Evolutionary conservation across 129 eudicot species (phyloP).

Genomic region (Arctium lappa): DNA sequence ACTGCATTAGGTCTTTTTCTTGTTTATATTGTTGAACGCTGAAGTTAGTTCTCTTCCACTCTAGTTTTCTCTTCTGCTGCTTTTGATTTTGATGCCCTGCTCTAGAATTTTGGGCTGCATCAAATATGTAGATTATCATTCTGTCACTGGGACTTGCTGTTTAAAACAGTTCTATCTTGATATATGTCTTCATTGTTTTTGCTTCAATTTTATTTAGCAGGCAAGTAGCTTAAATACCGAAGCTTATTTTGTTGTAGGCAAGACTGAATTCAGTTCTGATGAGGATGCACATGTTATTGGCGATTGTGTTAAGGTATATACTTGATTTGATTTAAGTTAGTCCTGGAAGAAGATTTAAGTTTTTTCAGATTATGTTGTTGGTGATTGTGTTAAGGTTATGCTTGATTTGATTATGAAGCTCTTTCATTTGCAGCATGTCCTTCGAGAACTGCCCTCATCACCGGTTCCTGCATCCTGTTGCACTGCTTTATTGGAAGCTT

Average conservation of each 20-base stretch:
- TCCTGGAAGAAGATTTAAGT: background rate
- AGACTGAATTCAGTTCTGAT: conserved; percentile 71
- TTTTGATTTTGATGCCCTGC: too few relatives aligned
- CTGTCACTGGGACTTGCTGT: too few relatives aligned
- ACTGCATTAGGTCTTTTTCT: too few relatives aligned
- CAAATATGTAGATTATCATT: too few relatives aligned
- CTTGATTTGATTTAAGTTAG: conserved; percentile 4
- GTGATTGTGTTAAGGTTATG: background rate
- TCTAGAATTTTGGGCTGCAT: too few relatives aligned
- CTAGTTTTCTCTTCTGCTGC: too few relatives aligned
- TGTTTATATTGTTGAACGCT: too few relatives aligned
- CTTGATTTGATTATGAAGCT: conserved; percentile 4
- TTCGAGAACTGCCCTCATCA: conserved; percentile 97
- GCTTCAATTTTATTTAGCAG: background rate
- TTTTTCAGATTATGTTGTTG: background rate
- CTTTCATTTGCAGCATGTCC: conserved; percentile 73
- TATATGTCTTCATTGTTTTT: background rate
- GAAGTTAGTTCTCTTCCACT: too few relatives aligned
- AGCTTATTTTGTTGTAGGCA: conserved; percentile 50
- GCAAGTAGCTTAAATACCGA: conserved; percentile 17
- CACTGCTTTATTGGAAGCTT: conserved; percentile 90
- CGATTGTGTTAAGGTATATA: conserved; percentile 90
- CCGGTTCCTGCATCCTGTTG: conserved; percentile 99
- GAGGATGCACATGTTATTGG: conserved; percentile 99
- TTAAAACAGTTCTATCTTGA: background rate